Evolutionary conservation across 371 early-diverging fungal genomes (phyloP), one percentile per base, ranked within the genome.

Genomic region (Apophysomyces ossiformis): DNA sequence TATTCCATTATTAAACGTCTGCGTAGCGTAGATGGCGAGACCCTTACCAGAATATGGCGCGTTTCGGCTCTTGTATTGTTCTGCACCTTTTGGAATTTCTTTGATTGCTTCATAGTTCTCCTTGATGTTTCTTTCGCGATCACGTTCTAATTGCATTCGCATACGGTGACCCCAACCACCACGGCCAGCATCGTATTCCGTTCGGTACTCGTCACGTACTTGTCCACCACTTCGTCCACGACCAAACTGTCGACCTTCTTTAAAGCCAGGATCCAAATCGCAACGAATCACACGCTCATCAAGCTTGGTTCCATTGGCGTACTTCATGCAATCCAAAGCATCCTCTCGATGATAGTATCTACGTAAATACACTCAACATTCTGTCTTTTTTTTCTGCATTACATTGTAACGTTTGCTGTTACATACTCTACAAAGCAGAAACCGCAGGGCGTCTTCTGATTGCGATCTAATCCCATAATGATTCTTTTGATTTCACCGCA

Each of bases 341-440:
- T 92, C 92, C 5, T 81, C 76, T 38, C 92, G 92, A 60, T 90
- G 87, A 72, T 96, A 96, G 75, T 95, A 96, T 77, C 96, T 95
- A 75, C 43, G 36, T 38, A 58, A 26, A 26, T 7, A 8, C 12
- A 18, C 59, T 35, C 8, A 15, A 44, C 18, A 43, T 38, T 16
- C 18, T 62, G n/a, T 26, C 1, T 3, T 26, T 26, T 26, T 26
- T 26, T n/a, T 36, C 41, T 37, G 57, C 35, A 15, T 7, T 63
- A 44, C 18, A 37, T 38, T 16, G 37, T 62, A 26, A 44, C 9
- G 35, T 13, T 56, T 21, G 16, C 3, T 37, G 11, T 18, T 21
- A 79, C 87, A 71, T 88, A 96, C 95, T 97, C 99, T 58, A 98
- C 99, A 86, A 98, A 98, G 71, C 99, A 97, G 76, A 99, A 99